Base-by-base conservation (phyloP, 176 grass and related monocot species). In the Lolium rigidum region DNA sequence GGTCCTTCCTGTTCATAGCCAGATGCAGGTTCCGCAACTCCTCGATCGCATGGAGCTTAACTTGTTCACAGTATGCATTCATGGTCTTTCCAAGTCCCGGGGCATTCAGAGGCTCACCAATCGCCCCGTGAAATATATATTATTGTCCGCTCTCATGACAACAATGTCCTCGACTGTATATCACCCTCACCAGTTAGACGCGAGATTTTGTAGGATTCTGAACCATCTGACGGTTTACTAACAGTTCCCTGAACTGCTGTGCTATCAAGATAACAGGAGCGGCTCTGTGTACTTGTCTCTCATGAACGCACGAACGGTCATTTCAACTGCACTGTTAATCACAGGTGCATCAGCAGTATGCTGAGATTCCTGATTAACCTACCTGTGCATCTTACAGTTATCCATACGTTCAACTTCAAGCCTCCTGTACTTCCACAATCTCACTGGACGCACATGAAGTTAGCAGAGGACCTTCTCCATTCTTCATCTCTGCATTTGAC, bases 241-340 rank as follows among this genome's bases (percentile, higher is more conserved):
- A 4, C 1, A 1, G 18, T 63, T 79, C 4, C 51, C 77, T 84
- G 41, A 52, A 0, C 64, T 88, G 21, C 73, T 83, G 48, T 25
- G 25, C 50, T 78, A 57, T 47, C 50, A 83, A 46, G 39, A 59
- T 70, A 15, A 54, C 37, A 47, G 77, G 13, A 82, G 57, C 14
- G 28, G 52, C 81, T 58, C 63, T 64, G 72, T 70, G 63, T 54
- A 78, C 24, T 35, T 49, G 20, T 49, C 57, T 41, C 60, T 47
- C 15, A 35, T 64, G 18, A 50, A 82, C 46, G 15, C 84, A 86
- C 14, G 47, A 78, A 70, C 28, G 10, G 8, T 69, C 26, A 59
- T 58, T 81, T 85, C 66, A 63, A 41, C 17, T 70, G 38, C 35
- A 86, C 39, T 78, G 85, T 80, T 77, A 74, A 66, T 66, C 76